Base-by-base conservation (phyloP, 805 yeast genomes). In the Starmerella geochares region DNA sequence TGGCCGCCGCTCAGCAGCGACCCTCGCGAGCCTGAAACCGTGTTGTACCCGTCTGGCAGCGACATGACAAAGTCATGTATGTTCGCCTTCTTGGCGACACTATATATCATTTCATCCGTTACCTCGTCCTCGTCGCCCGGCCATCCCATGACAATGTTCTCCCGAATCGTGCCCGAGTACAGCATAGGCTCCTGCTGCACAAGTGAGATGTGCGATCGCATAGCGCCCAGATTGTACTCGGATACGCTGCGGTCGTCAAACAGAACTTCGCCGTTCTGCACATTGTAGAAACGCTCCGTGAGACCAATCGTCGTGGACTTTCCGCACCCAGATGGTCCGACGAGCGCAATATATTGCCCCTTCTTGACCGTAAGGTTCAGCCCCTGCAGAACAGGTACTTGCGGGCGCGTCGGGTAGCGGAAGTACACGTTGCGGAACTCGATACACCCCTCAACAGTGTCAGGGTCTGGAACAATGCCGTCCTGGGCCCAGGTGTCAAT, bases 1-100 rank as follows among this genome's bases (percentile, higher is more conserved):
- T 82, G 88, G 11, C 88, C 88, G 33, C 87, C 88, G 4, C 84
- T 78, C 20, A 82, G 62, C 24, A 77, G 66, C 1, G 79, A 72
- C 0, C 83, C 83, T 42, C 78, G 67, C 8, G 75, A 64, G 1
- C 82, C 82, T 48, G 76, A 72, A 19, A 69, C 63, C 0, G 83
- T 78, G 48, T 78, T 77, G 58, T 77, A 78, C 2, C 80, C 80
- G 38, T 78, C 80, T 0, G 82, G 80, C 53, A 79, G 71, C 0
- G 73, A 64, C 62, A 65, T 65, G 45, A 78, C 73, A 56, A 78
- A 78, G 50, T 77, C 81, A 58, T 77, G 80, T 28, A 70, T 70
- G 51, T 78, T 78, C 42, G 83, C 82, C 60, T 74, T 75, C 47
- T 65, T 62, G 24, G 74, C 68, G 2, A 71, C 80, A 14, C 64